Evolutionary conservation across 108 stramenopile genomes (phyloP).

Genomic region (Cyclostephanos tholiformis): DNA sequence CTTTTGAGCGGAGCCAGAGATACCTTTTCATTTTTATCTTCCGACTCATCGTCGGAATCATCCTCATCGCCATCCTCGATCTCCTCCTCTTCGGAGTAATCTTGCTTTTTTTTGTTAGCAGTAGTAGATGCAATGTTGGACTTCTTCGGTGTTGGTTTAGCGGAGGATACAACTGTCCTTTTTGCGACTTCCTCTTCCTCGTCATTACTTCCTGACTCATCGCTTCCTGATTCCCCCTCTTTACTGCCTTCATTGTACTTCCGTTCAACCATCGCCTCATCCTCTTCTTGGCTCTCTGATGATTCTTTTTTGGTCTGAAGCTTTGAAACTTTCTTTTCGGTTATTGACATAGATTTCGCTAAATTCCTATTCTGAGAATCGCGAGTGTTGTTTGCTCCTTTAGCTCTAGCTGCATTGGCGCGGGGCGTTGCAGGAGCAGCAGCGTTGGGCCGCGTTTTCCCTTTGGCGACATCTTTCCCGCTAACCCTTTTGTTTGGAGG

Average conservation of each 20-base stretch:
- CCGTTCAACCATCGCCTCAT: conserved; percentile 6
- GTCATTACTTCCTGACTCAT: conserved; percentile 14
- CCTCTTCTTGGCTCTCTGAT: conserved; percentile 7
- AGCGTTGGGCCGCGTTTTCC: conserved; percentile 14
- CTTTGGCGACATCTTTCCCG: conserved; percentile 4
- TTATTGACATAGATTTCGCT: conserved; percentile 1
- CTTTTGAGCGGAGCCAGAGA: conserved; percentile 19
- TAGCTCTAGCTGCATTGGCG: conserved; percentile 3
- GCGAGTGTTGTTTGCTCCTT: not conserved
- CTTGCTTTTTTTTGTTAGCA: conserved; percentile 12
- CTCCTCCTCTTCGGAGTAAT: conserved; percentile 21
- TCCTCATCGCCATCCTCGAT: conserved; percentile 5
- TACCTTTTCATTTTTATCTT: conserved; percentile 26
- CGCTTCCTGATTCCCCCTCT: conserved; percentile 23
- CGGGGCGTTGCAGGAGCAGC: conserved; percentile 10
- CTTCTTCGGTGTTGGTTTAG: conserved; percentile 10
- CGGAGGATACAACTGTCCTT: not conserved
- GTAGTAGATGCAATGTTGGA: conserved; percentile 6
- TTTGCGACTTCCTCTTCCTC: conserved; percentile 9
- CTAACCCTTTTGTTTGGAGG: conserved; percentile 26
- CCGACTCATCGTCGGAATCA: conserved; percentile 10
- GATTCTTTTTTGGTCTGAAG: conserved; percentile 8
- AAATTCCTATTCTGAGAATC: conserved; percentile 11
- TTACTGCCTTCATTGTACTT: not conserved
- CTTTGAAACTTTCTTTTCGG: not conserved